Base-by-base conservation (phyloP, 2,329 filamentous ascomycete genomes). In the Colletotrichum chlorophyti region DNA sequence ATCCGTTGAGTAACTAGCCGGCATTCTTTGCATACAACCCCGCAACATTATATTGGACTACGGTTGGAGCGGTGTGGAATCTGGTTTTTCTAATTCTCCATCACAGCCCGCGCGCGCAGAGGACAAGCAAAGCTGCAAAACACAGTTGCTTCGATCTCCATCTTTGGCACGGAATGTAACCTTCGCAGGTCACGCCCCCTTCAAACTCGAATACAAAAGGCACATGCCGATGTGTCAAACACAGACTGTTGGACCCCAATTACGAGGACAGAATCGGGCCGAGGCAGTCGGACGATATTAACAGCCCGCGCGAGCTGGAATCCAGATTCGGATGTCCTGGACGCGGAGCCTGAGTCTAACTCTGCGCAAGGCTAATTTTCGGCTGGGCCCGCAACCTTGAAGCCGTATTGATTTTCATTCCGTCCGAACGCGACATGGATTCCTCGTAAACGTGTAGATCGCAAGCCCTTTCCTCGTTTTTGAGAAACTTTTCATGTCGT, bases 241-340 rank as follows among this genome's bases (percentile, higher is more conserved):
- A 4, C 6, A 15, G 15, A 35, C 5, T 11, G 21, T 7, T 21
- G 3, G 12, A n/a, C n/a, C n/a, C 12, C 14, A 11, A 37, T 37
- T 10, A 37, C 5, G 8, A 15, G 1, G 5, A n/a, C n/a, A n/a
- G n/a, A 41, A 15, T 27, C 21, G 15, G 32, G 23, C 55, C 55
- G 55, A 59, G 55, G 55, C 15, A 17, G 49, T 27, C 37, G 37
- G 37, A 27, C 50, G 31, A 8, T 21, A 6, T 29, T 8, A 48
- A 34, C 19, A 11, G 17, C 17, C 51, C 32, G 51, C 51, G n/a
- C 55, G 55, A 49, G 8, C 51, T 55, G 51, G 32, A 49, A 49
- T 31, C 55, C 45, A 7, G 29, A 49, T 50, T 32, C 15, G 51
- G 55, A 47, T 9, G 8, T 9, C 26, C 15, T 26, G 23, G 26